Percentiles rank a stretch among this genome's conserved stretches.
Conservation (phyloP, 768 basidiomycete species). For the Crepidotus variabilis region DNA sequence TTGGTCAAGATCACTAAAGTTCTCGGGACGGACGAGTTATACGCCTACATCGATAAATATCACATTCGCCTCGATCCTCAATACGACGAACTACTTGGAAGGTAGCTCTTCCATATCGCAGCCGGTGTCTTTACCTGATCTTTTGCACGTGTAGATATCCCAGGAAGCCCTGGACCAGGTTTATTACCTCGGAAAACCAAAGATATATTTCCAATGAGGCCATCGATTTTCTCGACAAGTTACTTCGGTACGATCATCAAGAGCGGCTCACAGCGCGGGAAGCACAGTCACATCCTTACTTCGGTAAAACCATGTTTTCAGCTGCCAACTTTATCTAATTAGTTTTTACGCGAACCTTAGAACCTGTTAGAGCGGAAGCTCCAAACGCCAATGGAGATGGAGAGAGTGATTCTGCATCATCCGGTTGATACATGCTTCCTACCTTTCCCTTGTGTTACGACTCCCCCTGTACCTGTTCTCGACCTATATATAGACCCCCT, state of each 20-base stretch:
- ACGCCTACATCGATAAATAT: slow-evolving; percentile 91
- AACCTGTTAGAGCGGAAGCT: slow-evolving; percentile 56
- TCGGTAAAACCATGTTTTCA: slow-evolving; percentile 47
- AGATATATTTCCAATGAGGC: slow-evolving; percentile 96
- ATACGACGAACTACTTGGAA: slow-evolving; percentile 91
- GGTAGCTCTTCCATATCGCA: slow-evolving; percentile 32
- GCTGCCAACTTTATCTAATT: slow-evolving; percentile 8
- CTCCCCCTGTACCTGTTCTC: slow-evolving; percentile 15
- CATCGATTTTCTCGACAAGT: slow-evolving; percentile 92
- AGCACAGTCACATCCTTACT: slow-evolving; percentile 91
- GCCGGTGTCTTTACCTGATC: slow-evolving; percentile 2
- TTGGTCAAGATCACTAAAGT: slow-evolving; percentile 98
- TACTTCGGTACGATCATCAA: slow-evolving; percentile 96
- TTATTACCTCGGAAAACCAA: slow-evolving; percentile 94
- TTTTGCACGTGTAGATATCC: slow-evolving; percentile 59
- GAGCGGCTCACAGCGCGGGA: slow-evolving; percentile 93
- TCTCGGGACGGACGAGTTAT: slow-evolving; percentile 93
- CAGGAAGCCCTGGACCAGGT: slow-evolving; percentile 92
- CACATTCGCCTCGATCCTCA: slow-evolving; percentile 94
- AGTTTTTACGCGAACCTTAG: slow-evolving; percentile 31
- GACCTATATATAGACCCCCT: slow-evolving; percentile 32
- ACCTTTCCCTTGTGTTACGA: not conserved
- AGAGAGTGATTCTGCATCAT: slow-evolving; percentile 61
- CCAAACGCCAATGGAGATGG: slow-evolving; percentile 47
- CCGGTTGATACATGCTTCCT: slow-evolving; percentile 29